A percentile compares a stretch with the other conserved stretches of the same genome.
These are phyloP conservation scores for Gynochthodes officinalis DNA, from an alignment of 257 asterid genomes.

Conservation along the genomic window DNA sequence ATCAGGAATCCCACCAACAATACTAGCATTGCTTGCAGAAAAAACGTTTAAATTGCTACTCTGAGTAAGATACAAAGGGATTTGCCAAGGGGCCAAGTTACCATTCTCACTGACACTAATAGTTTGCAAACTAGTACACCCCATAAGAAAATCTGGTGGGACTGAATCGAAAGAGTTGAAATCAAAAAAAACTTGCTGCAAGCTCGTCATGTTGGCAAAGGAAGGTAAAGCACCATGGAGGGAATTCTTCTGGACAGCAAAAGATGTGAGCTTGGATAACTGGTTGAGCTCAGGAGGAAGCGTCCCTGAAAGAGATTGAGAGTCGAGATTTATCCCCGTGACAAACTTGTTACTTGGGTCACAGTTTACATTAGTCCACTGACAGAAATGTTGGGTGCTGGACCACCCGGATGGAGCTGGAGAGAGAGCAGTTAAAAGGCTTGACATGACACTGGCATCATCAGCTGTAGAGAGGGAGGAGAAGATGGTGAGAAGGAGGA, in stretches of 20 bases:
- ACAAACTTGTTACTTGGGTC: constrained; percentile 46
- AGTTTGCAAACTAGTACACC: constrained; percentile 39
- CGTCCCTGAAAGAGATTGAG: constrained; percentile 55
- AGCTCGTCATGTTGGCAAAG: constrained; percentile 56
- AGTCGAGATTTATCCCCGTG: constrained; percentile 46
- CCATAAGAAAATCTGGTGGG: constrained; percentile 57
- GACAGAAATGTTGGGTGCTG: constrained; percentile 44
- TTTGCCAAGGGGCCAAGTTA: constrained; percentile 50
- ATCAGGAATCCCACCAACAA: constrained; percentile 65
- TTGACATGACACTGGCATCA: constrained; percentile 61
- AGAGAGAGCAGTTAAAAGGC: constrained; percentile 55
- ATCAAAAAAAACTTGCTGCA: constrained; percentile 51
- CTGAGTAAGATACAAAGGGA: constrained; percentile 50
- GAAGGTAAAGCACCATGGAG: constrained; percentile 71
- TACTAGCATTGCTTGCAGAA: constrained; percentile 55
- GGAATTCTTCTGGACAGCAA: constrained; percentile 58
- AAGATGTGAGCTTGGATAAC: constrained; percentile 53
- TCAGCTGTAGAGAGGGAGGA: constrained; percentile 51
- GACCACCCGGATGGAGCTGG: constrained; percentile 70
- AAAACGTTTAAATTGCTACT: constrained; percentile 48
- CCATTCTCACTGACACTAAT: constrained; percentile 53
- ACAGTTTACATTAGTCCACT: constrained; percentile 59
- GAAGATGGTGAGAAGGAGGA: constrained; percentile 26
- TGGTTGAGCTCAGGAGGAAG: constrained; percentile 59
- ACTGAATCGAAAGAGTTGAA: constrained; percentile 42